phyloP scores from a whole-genome alignment of 75 land plant species.

The Isoetes taiwanensis region DNA sequence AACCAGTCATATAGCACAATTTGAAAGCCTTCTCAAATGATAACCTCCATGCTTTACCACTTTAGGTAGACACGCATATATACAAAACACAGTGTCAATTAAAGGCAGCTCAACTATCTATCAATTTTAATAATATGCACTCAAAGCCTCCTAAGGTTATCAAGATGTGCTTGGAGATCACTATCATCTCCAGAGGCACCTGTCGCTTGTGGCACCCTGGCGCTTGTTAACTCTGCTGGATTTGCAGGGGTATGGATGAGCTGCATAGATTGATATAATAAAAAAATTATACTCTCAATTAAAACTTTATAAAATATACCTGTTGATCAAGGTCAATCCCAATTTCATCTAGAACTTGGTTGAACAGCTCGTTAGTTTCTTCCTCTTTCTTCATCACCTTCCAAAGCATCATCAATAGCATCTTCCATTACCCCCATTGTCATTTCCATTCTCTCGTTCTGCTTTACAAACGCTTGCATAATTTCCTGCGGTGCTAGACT shows the following conservation, averaged over 20 bases:
- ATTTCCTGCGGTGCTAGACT: conserved; percentile 78
- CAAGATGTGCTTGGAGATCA: conserved; percentile 90
- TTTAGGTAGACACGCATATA: no score
- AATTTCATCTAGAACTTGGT: conserved; percentile 94
- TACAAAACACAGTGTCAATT: no score
- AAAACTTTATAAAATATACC: conserved; percentile 39
- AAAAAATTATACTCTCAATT: no score
- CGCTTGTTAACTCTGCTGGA: conserved; percentile 48
- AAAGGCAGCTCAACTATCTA: no score
- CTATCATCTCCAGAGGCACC: conserved; percentile 60
- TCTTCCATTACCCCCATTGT: conserved; percentile 76
- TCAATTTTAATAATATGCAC: no score
- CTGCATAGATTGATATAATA: no score
- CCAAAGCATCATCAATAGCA: conserved; percentile 90
- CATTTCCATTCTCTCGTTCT: conserved; percentile 93
- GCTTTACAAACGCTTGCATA: conserved; percentile 83
- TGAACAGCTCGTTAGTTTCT: conserved; percentile 87
- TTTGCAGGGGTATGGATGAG: conserved; percentile 72
- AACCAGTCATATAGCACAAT: no score
- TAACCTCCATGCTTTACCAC: no score
- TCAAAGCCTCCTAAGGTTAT: conserved; percentile 79
- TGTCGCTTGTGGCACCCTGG: conserved; percentile 61
- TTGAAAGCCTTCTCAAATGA: no score
- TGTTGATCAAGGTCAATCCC: conserved; percentile 77
- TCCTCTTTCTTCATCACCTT: conserved; percentile 92